These are phyloP conservation scores for Cordyceps cateniannulata DNA, from an alignment of 2,329 filamentous ascomycete genomes.

Conservation along the genomic window DNA sequence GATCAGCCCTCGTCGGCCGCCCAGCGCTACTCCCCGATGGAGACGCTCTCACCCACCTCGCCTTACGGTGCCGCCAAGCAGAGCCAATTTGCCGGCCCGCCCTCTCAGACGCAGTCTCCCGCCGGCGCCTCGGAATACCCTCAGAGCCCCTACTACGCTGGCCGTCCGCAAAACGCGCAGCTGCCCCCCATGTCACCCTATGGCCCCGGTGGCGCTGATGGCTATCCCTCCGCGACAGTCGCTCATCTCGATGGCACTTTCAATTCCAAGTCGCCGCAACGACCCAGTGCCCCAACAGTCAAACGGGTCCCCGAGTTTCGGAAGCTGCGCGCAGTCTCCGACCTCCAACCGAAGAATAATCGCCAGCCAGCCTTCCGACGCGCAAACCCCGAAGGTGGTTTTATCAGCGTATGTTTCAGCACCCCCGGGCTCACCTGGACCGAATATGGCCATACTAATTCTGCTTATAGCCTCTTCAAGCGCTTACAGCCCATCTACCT, in stretches of 20 bases:
- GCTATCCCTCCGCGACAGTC: constrained; percentile 67
- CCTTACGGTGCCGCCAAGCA: constrained; percentile 65
- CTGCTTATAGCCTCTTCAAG: constrained; percentile 77
- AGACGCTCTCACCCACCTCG: constrained; percentile 72
- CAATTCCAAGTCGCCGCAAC: constrained; percentile 53
- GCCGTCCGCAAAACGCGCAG: constrained; percentile 50
- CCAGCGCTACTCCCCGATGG: constrained; percentile 95
- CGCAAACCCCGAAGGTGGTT: constrained; percentile 93
- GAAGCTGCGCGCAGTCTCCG: constrained; percentile 64
- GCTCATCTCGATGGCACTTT: constrained; percentile 64
- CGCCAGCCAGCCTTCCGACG: constrained; percentile 83
- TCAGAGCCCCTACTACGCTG: constrained; percentile 52
- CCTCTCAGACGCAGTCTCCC: constrained; percentile 68
- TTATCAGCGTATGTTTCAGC: constrained; percentile 73
- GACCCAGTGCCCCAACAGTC: constrained; percentile 40
- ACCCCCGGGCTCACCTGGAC: neutral
- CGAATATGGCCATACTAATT: neutral
- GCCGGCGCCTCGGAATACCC: constrained; percentile 57
- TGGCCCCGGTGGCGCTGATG: constrained; percentile 54
- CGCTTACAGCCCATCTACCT: constrained; percentile 85
- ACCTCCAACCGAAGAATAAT: constrained; percentile 79
- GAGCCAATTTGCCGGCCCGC: constrained; percentile 45
- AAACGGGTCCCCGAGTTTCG: constrained; percentile 81
- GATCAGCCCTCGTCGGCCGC: constrained; percentile 74
- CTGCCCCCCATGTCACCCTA: constrained; percentile 69